phyloP scores from a whole-genome alignment of 345 rosid genomes.

The Turritis glabra region DNA sequence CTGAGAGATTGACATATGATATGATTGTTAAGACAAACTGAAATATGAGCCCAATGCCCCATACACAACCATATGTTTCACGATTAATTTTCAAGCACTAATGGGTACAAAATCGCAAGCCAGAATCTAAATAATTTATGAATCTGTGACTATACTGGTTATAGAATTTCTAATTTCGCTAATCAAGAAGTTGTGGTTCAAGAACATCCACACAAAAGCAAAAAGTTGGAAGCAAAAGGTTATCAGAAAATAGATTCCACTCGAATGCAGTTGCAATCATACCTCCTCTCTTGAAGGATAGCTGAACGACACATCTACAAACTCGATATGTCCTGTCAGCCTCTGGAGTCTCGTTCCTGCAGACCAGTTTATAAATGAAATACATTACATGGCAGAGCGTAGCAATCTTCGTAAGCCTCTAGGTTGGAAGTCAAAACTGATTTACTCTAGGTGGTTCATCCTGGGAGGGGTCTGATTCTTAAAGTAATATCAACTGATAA shows the following conservation, averaged over 20 bases:
- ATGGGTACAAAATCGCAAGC: too few relatives aligned
- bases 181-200: slow-evolving; percentile 2
- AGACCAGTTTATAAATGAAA: slow-evolving; percentile 22
- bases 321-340: slow-evolving; percentile 63
- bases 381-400: slow-evolving; percentile 17
- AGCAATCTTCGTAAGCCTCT: slow-evolving; percentile 13
- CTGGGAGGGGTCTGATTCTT: slow-evolving; percentile 8
- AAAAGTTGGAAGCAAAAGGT: slow-evolving; percentile 6
- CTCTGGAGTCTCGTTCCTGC: slow-evolving; percentile 61
- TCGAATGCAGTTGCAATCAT: slow-evolving; percentile 35
- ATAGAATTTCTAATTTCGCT: neutral
- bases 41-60: neutral
- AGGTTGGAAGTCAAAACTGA: slow-evolving; percentile 13
- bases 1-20: slow-evolving; percentile 43
- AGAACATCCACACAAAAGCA: slow-evolving; percentile 3
- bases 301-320: slow-evolving; percentile 62
- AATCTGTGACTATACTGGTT: too few relatives aligned
- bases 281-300: slow-evolving; percentile 73
- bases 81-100: neutral
- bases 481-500: neutral
- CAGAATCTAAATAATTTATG: too few relatives aligned
- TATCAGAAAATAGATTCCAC: neutral
- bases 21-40: neutral
- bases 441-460: neutral
- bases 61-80: neutral